These are phyloP conservation scores for Sequoia sempervirens DNA, from an alignment of 75 land plant genomes.

Conservation along the genomic window DNA sequence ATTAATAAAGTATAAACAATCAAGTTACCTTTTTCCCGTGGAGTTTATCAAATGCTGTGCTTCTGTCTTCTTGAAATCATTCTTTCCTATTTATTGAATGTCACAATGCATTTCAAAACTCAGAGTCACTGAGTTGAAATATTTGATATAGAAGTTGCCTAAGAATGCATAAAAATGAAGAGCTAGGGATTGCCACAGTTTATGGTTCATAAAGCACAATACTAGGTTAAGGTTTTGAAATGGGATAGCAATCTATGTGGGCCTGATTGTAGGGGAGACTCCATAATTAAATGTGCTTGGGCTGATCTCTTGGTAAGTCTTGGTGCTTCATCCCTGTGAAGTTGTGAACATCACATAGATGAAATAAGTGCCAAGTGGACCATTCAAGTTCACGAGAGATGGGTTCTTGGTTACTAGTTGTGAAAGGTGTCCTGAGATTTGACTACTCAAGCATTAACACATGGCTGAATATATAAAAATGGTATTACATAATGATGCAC, in stretches of 20 bases:
- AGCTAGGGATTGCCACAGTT: too few species aligned
- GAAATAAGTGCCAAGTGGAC: not conserved
- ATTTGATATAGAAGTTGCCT: too few species aligned
- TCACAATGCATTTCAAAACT: too few species aligned
- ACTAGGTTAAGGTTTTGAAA: not conserved
- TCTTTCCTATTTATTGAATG: not conserved
- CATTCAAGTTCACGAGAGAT: not conserved
- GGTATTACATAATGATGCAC: too few species aligned
- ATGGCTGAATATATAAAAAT: too few species aligned
- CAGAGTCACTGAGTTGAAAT: too few species aligned
- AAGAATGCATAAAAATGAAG: too few species aligned
- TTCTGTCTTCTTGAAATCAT: not conserved
- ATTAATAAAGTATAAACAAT: not conserved
- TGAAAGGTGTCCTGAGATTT: not conserved
- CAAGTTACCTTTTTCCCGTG: not conserved
- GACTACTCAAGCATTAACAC: not conserved
- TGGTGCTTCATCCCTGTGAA: not conserved
- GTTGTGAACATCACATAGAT: not conserved
- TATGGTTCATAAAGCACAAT: too few species aligned
- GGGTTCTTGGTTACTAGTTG: not conserved
- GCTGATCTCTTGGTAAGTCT: not conserved
- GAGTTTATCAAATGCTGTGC: not conserved
- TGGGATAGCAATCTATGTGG: not conserved
- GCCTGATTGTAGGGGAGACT: not conserved
- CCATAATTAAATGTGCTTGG: not conserved